These are phyloP conservation scores for Poterioochromonas sp. DNA, from an alignment of 352 stramenopile species.

Conservation along the genomic window DNA sequence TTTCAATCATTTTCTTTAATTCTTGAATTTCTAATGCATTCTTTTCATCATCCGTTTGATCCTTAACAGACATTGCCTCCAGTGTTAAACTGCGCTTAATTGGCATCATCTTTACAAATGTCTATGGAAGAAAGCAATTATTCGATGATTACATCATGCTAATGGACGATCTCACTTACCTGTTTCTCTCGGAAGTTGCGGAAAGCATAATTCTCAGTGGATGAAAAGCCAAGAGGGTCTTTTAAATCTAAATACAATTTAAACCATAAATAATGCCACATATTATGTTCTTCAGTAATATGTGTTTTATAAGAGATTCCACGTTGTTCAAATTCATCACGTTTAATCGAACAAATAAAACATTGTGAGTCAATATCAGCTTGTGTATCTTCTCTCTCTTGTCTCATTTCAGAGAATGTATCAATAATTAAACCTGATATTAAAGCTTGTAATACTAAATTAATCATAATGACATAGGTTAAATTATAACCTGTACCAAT, in stretches of 20 bases:
- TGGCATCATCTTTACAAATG: conserved; percentile 32
- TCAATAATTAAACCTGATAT: conserved; percentile 39
- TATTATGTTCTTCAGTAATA: conserved; percentile 37
- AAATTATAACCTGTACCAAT: conserved; percentile 32
- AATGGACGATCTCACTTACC: no score
- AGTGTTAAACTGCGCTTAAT: conserved; percentile 36
- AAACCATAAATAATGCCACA: conserved; percentile 37
- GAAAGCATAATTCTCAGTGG: conserved; percentile 30
- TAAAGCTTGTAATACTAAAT: conserved; percentile 35
- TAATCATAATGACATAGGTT: conserved; percentile 37
- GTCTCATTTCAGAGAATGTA: conserved; percentile 34
- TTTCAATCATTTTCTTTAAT: no score
- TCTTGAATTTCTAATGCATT: no score
- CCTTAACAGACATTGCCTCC: not conserved
- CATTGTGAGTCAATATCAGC: conserved; percentile 35
- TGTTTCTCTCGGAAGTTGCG: conserved; percentile 17
- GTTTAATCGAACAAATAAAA: conserved; percentile 37
- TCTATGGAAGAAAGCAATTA: not conserved
- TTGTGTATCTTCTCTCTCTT: conserved; percentile 35
- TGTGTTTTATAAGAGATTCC: conserved; percentile 33
- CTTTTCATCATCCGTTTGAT: not conserved
- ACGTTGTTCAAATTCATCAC: conserved; percentile 35
- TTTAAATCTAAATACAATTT: conserved; percentile 35
- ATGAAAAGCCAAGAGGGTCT: conserved; percentile 33
- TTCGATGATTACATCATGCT: no score